Conservation (phyloP, 495 filamentous ascomycete genomes). For the Oidiodendron maius region DNA sequence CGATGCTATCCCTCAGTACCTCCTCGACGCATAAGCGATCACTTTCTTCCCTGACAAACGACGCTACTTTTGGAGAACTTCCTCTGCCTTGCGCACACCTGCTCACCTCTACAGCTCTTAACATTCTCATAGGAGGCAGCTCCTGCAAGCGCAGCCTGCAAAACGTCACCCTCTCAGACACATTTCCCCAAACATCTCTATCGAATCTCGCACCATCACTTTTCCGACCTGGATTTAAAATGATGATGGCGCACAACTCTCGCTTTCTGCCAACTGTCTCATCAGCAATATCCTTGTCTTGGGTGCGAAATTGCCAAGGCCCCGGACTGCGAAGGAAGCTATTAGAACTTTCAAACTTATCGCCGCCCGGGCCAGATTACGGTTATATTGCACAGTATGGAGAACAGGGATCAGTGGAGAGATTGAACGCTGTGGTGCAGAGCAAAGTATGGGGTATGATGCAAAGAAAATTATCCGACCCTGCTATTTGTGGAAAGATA, state of each 20-base stretch:
- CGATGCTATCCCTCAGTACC: not conserved
- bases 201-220: not conserved
- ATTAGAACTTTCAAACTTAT: not conserved
- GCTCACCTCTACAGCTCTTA: not conserved
- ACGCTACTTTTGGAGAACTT: not conserved
- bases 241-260: conserved; percentile 15
- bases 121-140: not conserved
- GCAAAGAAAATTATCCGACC: conserved; percentile 14
- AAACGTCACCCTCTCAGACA: not conserved
- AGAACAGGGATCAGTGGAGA: not conserved
- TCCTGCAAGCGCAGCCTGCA: not conserved
- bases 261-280: conserved; percentile 14
- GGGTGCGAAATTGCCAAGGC: conserved; percentile 5
- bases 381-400: not conserved
- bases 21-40: conserved; percentile 2
- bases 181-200: not conserved
- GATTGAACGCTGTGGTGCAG: conserved; percentile 6
- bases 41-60: not conserved
- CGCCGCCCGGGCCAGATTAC: not conserved
- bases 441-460: conserved; percentile 18
- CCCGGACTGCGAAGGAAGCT: conserved; percentile 12
- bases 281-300: conserved; percentile 9
- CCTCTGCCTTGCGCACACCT: not conserved
- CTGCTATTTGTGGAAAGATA: not conserved
- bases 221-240: conserved; percentile 15